phyloP scores from a whole-genome alignment of 805 yeast species.

The Candida silvicultrix region DNA sequence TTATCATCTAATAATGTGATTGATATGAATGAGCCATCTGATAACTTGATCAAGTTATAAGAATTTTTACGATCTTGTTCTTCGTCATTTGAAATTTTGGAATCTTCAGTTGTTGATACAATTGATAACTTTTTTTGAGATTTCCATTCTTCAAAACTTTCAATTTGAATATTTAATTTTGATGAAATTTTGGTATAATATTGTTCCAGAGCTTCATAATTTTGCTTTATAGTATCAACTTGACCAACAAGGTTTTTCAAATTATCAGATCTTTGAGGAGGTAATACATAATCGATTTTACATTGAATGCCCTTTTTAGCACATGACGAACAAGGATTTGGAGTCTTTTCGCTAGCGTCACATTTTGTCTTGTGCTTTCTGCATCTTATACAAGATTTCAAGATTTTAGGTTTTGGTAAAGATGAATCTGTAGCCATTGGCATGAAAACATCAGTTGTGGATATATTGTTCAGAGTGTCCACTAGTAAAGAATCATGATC shows the following conservation, averaged over 20 bases:
- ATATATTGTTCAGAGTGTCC: neutral
- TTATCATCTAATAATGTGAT: conserved; percentile 1
- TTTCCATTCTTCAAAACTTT: conserved; percentile 15
- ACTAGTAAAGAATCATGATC: neutral
- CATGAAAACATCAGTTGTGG: neutral
- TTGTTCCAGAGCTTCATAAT: conserved; percentile 6
- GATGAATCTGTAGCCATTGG: neutral
- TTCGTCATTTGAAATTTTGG: too few species aligned
- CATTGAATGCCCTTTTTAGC: conserved; percentile 44
- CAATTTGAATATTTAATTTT: conserved; percentile 8
- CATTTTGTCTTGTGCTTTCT: conserved; percentile 63
- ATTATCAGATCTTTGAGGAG: conserved; percentile 34
- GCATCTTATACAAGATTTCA: conserved; percentile 59
- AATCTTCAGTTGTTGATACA: neutral
- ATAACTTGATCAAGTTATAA: conserved; percentile 7
- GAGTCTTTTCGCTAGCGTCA: conserved; percentile 45
- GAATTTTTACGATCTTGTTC: neutral
- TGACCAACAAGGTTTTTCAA: conserved; percentile 16
- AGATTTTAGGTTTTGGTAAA: conserved; percentile 30
- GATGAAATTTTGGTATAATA: conserved; percentile 9
- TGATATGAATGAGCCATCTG: conserved; percentile 11
- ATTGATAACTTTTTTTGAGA: neutral
- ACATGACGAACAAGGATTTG: conserved; percentile 55
- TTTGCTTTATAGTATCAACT: conserved; percentile 10
- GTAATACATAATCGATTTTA: conserved; percentile 47